These are phyloP conservation scores for Aspergillus fijiensis DNA, from an alignment of 2,329 filamentous ascomycete genomes.

Conservation along the genomic window DNA sequence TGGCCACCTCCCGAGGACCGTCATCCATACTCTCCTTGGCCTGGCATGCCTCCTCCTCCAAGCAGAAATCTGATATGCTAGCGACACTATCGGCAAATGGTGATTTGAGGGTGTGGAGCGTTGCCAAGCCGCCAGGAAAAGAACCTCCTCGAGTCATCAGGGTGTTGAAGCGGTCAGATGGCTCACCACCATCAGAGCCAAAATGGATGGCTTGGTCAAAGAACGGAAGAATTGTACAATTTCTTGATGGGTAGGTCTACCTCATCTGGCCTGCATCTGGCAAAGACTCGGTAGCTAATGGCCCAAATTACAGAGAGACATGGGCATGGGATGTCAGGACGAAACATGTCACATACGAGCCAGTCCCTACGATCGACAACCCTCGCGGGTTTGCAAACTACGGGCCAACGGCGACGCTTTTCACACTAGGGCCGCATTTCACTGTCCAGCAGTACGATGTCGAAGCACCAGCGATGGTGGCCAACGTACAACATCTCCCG, in stretches of 20 bases:
- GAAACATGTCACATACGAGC: slow-evolving; percentile 91
- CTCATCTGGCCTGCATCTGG: background rate
- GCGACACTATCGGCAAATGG: slow-evolving; percentile 89
- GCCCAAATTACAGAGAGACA: slow-evolving; percentile 64
- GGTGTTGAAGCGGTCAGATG: slow-evolving; percentile 75
- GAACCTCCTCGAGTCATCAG: slow-evolving; percentile 86
- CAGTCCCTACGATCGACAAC: slow-evolving; percentile 79
- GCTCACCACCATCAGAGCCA: slow-evolving; percentile 65
- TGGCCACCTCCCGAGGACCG: slow-evolving; percentile 78
- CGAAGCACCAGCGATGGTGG: slow-evolving; percentile 79
- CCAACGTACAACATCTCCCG: slow-evolving; percentile 82
- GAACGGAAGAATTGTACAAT: slow-evolving; percentile 93
- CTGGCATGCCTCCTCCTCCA: slow-evolving; percentile 95
- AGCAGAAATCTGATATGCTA: slow-evolving; percentile 97
- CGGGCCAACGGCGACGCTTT: slow-evolving; percentile 85
- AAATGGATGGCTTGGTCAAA: slow-evolving; percentile 99
- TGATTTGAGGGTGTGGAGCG: slow-evolving; percentile 93
- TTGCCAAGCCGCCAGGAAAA: slow-evolving; percentile 71
- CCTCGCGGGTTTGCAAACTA: slow-evolving; percentile 82
- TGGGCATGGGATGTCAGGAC: slow-evolving; percentile 96
- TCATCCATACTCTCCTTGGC: slow-evolving; percentile 83
- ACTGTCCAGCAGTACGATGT: slow-evolving; percentile 95
- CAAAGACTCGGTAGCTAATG: background rate
- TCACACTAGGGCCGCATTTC: slow-evolving; percentile 83
- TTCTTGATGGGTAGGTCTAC: slow-evolving; percentile 75